Evolutionary conservation across 1,139 yeast genomes (phyloP).

Genomic region (Yamadazyma blattariae): DNA sequence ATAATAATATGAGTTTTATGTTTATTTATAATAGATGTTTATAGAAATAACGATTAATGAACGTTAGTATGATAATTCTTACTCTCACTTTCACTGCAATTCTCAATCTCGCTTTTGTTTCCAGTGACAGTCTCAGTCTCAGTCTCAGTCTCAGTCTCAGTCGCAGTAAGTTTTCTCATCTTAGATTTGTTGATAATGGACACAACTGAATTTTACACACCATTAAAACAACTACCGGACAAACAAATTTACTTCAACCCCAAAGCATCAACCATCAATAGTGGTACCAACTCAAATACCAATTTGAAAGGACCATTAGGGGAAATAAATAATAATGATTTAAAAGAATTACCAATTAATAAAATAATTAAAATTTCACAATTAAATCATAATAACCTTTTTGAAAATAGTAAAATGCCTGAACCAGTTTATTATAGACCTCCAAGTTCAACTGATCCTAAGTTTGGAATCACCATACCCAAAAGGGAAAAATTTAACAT

Average conservation of each 20-base stretch:
- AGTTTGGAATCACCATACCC: constrained; percentile 25
- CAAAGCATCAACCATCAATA: background rate
- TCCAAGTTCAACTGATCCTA: constrained; percentile 28
- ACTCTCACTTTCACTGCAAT: background rate
- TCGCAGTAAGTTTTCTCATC: background rate
- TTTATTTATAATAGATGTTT: too few relatives aligned
- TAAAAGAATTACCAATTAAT: constrained; percentile 18
- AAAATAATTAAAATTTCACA: constrained; percentile 15
- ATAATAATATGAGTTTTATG: too few relatives aligned
- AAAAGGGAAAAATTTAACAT: constrained; percentile 11
- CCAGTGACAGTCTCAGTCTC: too few relatives aligned
- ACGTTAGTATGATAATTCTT: background rate
- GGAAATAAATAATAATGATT: too few relatives aligned
- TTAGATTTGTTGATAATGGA: constrained; percentile 1
- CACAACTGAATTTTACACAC: constrained; percentile 12
- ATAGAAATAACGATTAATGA: constrained; percentile 2
- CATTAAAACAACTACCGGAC: constrained; percentile 14
- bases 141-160: too few relatives aligned
- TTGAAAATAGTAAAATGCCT: constrained; percentile 11
- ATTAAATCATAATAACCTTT: constrained; percentile 7
- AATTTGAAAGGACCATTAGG: too few relatives aligned
- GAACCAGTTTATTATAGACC: constrained; percentile 36
- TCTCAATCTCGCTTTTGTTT: too few relatives aligned
- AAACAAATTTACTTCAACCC: constrained; percentile 7
- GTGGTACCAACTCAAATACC: constrained; percentile 4